These are phyloP conservation scores for Cymbopogon citratus DNA, from an alignment of 176 grass and related monocot genomes.

Conservation along the genomic window DNA sequence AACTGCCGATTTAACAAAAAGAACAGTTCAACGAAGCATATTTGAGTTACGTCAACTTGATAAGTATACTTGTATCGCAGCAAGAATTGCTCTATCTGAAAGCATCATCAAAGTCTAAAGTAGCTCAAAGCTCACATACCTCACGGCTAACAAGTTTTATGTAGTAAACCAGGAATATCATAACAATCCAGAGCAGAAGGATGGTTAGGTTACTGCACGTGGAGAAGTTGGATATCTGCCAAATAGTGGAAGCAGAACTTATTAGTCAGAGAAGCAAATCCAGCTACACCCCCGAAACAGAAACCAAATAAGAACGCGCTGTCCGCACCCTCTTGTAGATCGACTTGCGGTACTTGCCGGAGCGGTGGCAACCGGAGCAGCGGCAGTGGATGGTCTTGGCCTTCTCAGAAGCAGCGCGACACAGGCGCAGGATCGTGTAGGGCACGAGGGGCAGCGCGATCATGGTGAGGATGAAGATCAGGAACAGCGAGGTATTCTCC, in stretches of 20 bases:
- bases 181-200: constrained; percentile 80
- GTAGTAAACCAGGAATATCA: constrained; percentile 91
- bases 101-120: not conserved
- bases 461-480: constrained; percentile 96
- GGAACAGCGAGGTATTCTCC: constrained; percentile 89
- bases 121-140: constrained; percentile 33
- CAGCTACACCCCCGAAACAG: not conserved
- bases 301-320: not conserved
- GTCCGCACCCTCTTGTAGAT: constrained; percentile 80
- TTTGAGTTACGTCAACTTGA: not conserved
- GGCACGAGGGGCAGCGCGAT: constrained; percentile 91
- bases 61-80: not conserved
- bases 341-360: constrained; percentile 93
- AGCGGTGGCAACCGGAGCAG: constrained; percentile 69
- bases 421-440: constrained; percentile 73
- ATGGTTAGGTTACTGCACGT: constrained; percentile 84
- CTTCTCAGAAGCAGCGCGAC: constrained; percentile 58
- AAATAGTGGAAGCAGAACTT: not conserved
- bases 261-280: not conserved
- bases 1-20: not conserved
- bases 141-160: constrained; percentile 87
- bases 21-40: not conserved
- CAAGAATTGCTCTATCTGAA: not conserved
- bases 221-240: constrained; percentile 98
- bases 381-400: constrained; percentile 87